Percentiles rank a stretch among this genome's conserved stretches.
phyloP scores from a whole-genome alignment of 805 yeast genomes.

The Candida sphagnicola region DNA sequence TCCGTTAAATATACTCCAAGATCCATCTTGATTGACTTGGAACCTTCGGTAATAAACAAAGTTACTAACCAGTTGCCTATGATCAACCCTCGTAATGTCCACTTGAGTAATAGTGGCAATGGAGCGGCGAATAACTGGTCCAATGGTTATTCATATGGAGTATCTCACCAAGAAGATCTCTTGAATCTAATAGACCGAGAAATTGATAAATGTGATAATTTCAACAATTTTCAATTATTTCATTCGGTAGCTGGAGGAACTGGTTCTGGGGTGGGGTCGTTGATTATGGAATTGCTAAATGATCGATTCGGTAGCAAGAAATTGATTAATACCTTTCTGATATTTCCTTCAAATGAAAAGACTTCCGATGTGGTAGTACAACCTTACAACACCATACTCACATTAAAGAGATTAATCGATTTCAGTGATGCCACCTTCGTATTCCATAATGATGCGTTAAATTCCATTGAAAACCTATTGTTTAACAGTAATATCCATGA shows the following conservation, averaged over 20 bases:
- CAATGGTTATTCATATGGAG: slow-evolving; percentile 78
- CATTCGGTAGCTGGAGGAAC: slow-evolving; percentile 99
- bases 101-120: slow-evolving; percentile 72
- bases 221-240: slow-evolving; percentile 85
- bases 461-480: slow-evolving; percentile 58
- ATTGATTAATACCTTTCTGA: slow-evolving; percentile 76
- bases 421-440: slow-evolving; percentile 85
- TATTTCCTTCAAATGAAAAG: slow-evolving; percentile 73
- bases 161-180: slow-evolving; percentile 63
- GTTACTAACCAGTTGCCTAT: slow-evolving; percentile 52
- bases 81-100: slow-evolving; percentile 80
- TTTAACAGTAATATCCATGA: slow-evolving; percentile 11
- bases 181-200: slow-evolving; percentile 84
- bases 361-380: slow-evolving; percentile 97
- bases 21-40: slow-evolving; percentile 79
- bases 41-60: slow-evolving; percentile 80
- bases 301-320: slow-evolving; percentile 81
- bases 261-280: slow-evolving; percentile 93
- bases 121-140: slow-evolving; percentile 99
- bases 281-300: slow-evolving; percentile 67
- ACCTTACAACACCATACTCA: slow-evolving; percentile 86
- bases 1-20: slow-evolving; percentile 83
- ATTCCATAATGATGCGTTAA: slow-evolving; percentile 83
- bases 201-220: slow-evolving; percentile 81
- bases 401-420: slow-evolving; percentile 77